Percentiles rank a stretch among this genome's conserved stretches.
These are phyloP conservation scores for Prunus mongolica DNA, from an alignment of 306 rosid genomes.

Conservation along the genomic window DNA sequence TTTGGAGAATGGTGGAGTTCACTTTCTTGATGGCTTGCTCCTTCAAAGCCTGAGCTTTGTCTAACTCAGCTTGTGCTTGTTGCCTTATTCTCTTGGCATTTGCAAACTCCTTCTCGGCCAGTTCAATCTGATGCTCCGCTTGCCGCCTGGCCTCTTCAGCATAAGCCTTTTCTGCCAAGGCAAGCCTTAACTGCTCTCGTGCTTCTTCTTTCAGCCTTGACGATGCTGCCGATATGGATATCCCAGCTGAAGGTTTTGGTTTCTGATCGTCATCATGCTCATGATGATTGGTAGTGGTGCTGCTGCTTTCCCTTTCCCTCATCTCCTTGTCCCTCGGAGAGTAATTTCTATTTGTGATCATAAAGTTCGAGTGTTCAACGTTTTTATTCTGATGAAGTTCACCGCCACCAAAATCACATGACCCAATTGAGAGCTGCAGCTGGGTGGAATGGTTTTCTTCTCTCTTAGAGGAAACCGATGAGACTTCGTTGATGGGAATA, in stretches of 20 bases:
- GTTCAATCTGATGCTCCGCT: constrained; percentile 69
- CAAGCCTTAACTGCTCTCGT: constrained; percentile 59
- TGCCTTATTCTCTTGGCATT: constrained; percentile 84
- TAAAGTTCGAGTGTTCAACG: not conserved
- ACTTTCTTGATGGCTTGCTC: constrained; percentile 70
- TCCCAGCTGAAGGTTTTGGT: not conserved
- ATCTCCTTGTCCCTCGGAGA: not conserved
- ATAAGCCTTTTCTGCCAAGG: constrained; percentile 67
- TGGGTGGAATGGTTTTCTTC: constrained; percentile 56
- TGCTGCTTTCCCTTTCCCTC: constrained; percentile 22
- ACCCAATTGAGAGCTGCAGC: constrained; percentile 83
- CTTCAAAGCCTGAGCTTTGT: constrained; percentile 68
- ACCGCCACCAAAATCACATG: constrained; percentile 42
- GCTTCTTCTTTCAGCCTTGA: constrained; percentile 52
- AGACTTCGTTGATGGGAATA: constrained; percentile 21
- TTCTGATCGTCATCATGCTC: not conserved
- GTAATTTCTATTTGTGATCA: not conserved
- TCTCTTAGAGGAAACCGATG: constrained; percentile 35
- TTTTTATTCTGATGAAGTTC: constrained; percentile 21
- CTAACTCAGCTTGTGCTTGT: constrained; percentile 75
- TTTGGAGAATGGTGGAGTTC: constrained; percentile 76
- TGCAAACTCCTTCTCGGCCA: constrained; percentile 75
- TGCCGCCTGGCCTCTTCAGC: constrained; percentile 87
- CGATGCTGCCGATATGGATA: not conserved
- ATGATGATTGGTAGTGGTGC: constrained; percentile 26